Evolutionary conservation across 371 early-diverging fungal species (phyloP).

Genomic region (Sporodiniella umbellata): DNA sequence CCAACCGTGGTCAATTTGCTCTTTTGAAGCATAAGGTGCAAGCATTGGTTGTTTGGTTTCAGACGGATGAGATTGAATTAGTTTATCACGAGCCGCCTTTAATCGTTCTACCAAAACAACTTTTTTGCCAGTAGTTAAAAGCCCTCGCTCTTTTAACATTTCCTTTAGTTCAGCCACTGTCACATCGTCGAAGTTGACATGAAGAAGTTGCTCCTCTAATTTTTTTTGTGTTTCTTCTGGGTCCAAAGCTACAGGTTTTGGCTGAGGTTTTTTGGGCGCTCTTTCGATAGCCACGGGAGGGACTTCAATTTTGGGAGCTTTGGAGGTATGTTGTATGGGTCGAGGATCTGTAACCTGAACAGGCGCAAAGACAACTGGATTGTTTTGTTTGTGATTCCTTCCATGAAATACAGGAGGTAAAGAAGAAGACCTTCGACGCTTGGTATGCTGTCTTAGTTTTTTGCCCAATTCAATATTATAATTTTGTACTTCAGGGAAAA

Average conservation of each 20-base stretch:
- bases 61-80: not conserved
- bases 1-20: not conserved
- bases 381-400: constrained; percentile 1
- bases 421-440: constrained; percentile 29
- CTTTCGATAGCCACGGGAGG: constrained; percentile 23
- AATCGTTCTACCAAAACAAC: constrained; percentile 58
- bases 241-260: constrained; percentile 20
- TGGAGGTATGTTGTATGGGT: constrained; percentile 21
- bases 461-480: constrained; percentile 19
- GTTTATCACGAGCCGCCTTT: constrained; percentile 35
- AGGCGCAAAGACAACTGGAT: constrained; percentile 25
- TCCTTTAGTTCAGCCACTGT: constrained; percentile 71
- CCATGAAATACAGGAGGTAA: constrained; percentile 26
- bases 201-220: constrained; percentile 40
- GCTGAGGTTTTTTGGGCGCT: constrained; percentile 18
- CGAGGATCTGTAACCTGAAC: constrained; percentile 31
- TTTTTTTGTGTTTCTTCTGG: constrained; percentile 28
- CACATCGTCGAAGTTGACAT: constrained; percentile 65
- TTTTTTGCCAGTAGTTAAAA: constrained; percentile 62
- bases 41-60: not conserved
- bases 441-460: constrained; percentile 20
- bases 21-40: not conserved
- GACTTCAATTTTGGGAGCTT: constrained; percentile 20
- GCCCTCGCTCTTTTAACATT: constrained; percentile 56
- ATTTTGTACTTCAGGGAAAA: constrained; percentile 23